These are phyloP conservation scores for Carex arenaria DNA, from an alignment of 202 grass and related monocot genomes.

Conservation along the genomic window DNA sequence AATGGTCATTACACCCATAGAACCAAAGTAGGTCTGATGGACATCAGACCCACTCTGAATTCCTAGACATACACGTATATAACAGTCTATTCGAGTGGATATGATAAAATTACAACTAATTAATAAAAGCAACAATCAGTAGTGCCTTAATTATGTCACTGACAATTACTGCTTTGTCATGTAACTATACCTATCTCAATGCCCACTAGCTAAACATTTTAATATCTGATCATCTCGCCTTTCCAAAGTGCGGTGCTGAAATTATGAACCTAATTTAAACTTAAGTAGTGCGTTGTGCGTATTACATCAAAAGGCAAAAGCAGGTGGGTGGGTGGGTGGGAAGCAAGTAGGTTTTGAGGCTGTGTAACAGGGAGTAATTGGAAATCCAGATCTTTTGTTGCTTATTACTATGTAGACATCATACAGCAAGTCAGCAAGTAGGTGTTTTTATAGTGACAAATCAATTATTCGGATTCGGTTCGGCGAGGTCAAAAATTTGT, in stretches of 20 bases:
- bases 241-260: not conserved
- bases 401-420: not conserved
- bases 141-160: slow-evolving; percentile 25
- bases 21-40: no score
- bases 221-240: slow-evolving; percentile 7
- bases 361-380: slow-evolving; percentile 1
- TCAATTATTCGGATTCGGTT: no score
- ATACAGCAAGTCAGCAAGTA: not conserved
- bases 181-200: slow-evolving; percentile 13
- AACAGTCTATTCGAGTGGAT: not conserved
- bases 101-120: not conserved
- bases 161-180: slow-evolving; percentile 11
- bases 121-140: not conserved
- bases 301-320: not conserved
- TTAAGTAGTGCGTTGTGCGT: slow-evolving; percentile 2
- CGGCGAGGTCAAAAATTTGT: no score
- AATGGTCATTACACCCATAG: no score
- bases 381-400: not conserved
- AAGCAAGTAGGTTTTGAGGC: slow-evolving; percentile 15
- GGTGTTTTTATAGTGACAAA: no score
- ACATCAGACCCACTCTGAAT: no score
- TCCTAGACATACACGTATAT: not conserved
- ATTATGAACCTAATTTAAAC: not conserved
- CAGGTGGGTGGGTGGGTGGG: not conserved
- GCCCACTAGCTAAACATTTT: slow-evolving; percentile 9